Base-by-base conservation (phyloP, 2,329 filamentous ascomycete genomes). In the Zasmidium angulare region DNA sequence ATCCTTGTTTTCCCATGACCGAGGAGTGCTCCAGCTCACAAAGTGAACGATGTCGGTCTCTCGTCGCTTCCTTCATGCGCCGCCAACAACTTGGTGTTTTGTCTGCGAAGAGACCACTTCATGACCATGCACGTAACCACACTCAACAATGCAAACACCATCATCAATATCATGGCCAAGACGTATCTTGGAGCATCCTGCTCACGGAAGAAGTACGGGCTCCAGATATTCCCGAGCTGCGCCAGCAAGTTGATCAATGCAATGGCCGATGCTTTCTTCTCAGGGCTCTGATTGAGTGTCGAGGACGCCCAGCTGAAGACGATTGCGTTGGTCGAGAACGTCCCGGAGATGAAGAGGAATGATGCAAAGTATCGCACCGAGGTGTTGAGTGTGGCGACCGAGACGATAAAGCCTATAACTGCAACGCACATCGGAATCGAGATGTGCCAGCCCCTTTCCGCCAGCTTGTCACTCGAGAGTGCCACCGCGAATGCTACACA, bases 381-480 rank as follows among this genome's bases (percentile, higher is more conserved):
- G 11, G 29, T 49, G 21, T 40, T 47, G 43, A 36, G 24, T 2
- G 55, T 59, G 12, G 46, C 55, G 14, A 46, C 21, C 3, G 52
- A 40, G n/a, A 63, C 55, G 54, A 53, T 51, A 54, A 60, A 60
- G 24, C 83, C 84, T 11, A 81, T 65, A 0, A 83, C 68, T 17
- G 83, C 82, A 46, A 81, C 75, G 46, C 76, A 58, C 48, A 85
- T 81, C 3, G 82, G 82, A 2, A 78, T 77, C 20, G 77, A 72
- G 57, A 85, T 84, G 70, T 86, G 84, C 78, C 64, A 60, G 63
- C 69, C n/a, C 64, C 66, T 48, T 71, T 62, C 71, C 21, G 63
- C 62, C 7, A 61, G 65, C n/a, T 67, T 58, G 53, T 74, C 72
- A n/a, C 73, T 61, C 40, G 62, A 57, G 58, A 63, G 63, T 10